Percentiles rank a stretch among this genome's conserved stretches.
Evolutionary conservation across 2,329 filamentous ascomycete genomes (phyloP).

Genomic region (Byssothecium circinans): DNA sequence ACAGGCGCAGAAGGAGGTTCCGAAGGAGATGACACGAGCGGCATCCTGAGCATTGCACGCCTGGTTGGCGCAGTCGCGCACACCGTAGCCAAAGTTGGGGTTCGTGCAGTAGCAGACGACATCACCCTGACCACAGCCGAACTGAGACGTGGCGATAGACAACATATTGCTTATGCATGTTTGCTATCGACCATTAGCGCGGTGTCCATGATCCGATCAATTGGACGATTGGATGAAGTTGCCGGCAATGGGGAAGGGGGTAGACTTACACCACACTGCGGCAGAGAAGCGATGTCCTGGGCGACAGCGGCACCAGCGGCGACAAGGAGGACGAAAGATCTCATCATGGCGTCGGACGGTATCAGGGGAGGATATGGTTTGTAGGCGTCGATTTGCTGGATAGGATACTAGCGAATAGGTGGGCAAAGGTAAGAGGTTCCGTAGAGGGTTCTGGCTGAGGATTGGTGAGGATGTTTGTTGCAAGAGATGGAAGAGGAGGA

Average conservation of each 20-base stretch:
- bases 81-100: conserved; percentile 49
- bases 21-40: conserved; percentile 36
- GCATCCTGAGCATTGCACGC: conserved; percentile 39
- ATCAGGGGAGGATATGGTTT: conserved; percentile 19
- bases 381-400: conserved; percentile 8
- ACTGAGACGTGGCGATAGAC: conserved; percentile 38
- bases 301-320: conserved; percentile 38
- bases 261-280: conserved; percentile 42
- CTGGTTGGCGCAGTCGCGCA: conserved; percentile 52
- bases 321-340: conserved; percentile 43
- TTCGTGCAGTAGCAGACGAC: conserved; percentile 50
- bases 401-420: conserved; percentile 16
- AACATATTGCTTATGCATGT: conserved; percentile 53
- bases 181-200: conserved; percentile 25
- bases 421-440: conserved; percentile 6
- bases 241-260: not conserved
- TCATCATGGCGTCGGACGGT: conserved; percentile 34
- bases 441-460: conserved; percentile 2
- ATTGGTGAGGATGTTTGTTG: conserved; percentile 9
- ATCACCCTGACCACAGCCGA: conserved; percentile 46
- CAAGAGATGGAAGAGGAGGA: conserved; percentile 4
- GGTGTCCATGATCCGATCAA: not conserved
- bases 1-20: conserved; percentile 37
- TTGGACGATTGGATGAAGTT: not conserved
- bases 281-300: conserved; percentile 30